A percentile compares a stretch with the other conserved stretches of the same genome.
Conservation (phyloP, 345 rosid genomes). For the Hypericum perforatum region DNA sequence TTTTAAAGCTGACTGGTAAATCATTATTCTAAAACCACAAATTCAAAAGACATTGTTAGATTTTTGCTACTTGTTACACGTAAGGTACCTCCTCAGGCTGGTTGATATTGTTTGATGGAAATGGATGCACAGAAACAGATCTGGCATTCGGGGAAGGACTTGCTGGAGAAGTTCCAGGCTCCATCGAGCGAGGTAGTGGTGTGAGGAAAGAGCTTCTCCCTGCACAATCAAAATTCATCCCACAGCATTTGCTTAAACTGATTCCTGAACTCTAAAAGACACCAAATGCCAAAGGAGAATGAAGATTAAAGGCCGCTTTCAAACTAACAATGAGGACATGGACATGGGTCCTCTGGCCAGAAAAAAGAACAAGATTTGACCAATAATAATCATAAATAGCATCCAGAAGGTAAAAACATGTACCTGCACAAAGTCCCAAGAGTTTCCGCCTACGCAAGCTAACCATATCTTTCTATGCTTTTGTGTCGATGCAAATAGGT, state of each 20-base stretch:
- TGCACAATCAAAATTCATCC: constrained; percentile 15
- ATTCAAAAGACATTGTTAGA: no score
- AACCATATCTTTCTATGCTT: constrained; percentile 44
- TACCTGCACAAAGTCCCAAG: constrained; percentile 88
- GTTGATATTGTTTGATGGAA: constrained; percentile 28
- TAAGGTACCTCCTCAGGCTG: constrained; percentile 24
- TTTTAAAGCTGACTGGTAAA: no score
- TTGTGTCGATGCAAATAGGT: constrained; percentile 13
- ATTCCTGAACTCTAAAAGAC: no score
- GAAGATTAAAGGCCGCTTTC: no score
- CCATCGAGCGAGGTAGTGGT: constrained; percentile 44
- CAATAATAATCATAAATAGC: constrained; percentile 8
- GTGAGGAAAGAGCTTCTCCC: constrained; percentile 50
- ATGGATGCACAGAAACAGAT: constrained; percentile 42
- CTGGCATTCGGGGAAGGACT: constrained; percentile 26
- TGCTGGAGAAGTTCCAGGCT: constrained; percentile 26
- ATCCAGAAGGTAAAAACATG: constrained; percentile 8
- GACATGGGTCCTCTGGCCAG: no score
- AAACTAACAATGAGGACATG: no score
- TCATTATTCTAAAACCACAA: no score
- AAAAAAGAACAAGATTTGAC: no score
- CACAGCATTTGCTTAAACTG: neutral
- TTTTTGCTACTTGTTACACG: no score
- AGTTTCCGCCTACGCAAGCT: constrained; percentile 86
- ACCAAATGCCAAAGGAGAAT: no score